phyloP scores from a whole-genome alignment of 768 basidiomycete species.

The Suillus americanus region DNA sequence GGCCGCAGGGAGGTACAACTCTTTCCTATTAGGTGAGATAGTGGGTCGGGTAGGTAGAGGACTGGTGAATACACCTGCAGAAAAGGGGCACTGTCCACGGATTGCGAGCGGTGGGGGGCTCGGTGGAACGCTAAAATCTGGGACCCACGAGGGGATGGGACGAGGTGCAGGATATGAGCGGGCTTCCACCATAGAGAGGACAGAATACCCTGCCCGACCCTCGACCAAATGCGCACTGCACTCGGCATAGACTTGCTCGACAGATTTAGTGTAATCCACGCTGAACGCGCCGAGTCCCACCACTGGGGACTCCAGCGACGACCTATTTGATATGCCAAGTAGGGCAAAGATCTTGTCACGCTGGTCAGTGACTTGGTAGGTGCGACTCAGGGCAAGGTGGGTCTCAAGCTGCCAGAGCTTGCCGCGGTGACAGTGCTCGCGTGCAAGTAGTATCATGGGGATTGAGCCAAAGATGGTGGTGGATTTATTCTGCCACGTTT shows the following conservation, averaged over 20 bases:
- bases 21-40: not conserved
- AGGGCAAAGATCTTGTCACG: slow-evolving; percentile 13
- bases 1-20: not conserved
- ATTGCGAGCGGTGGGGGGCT: not conserved
- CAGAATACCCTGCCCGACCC: not conserved
- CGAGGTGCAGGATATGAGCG: not conserved
- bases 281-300: not conserved
- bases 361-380: slow-evolving; percentile 11
- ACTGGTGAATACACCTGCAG: not conserved
- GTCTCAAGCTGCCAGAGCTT: not conserved
- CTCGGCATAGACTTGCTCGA: not conserved
- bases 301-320: not conserved
- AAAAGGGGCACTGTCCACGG: not conserved
- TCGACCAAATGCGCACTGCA: not conserved
- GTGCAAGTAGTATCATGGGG: not conserved
- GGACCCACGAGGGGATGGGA: slow-evolving; percentile 8
- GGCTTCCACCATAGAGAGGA: not conserved
- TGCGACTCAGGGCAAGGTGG: not conserved
- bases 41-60: not conserved
- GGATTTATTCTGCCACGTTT: not conserved
- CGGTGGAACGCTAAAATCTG: slow-evolving; percentile 2
- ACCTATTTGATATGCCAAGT: slow-evolving; percentile 1
- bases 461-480: not conserved
- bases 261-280: not conserved
- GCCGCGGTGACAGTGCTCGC: not conserved